Evolutionary conservation across 139 green algal species (phyloP), one percentile per base, ranked within the genome.

Genomic region (Pleodorina starrii): DNA sequence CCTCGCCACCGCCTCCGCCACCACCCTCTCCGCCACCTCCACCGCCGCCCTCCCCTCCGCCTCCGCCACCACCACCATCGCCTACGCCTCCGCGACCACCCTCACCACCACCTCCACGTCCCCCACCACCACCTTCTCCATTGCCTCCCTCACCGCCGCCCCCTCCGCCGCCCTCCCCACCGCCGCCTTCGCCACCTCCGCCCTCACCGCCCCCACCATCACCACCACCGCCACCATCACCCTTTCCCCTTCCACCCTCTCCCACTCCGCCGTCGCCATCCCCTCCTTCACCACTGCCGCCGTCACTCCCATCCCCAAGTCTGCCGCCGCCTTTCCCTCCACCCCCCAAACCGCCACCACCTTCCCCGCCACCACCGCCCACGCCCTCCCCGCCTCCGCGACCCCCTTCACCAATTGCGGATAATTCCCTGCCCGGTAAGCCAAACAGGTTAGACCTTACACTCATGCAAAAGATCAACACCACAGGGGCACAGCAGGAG

Each of bases 391-490:
- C 23, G 5, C 57, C 57, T 11, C 57, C 57, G 17, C 57, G 19
- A 27, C 23, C 57, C 12, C 57, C 57, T 2, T 48, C 32, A 2
- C 68, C 68, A 1, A 25, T 46, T 27, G 32, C 68, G 2, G 68
- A 76, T 46, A 48, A 76, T 25, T 76, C 35, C 38, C 68, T 76
- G 5, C 68, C 68, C 46, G 68, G 68, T 76, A 76, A 2, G 68
- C 16, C 68, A 46, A n/a, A n/a, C n/a, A n/a, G n/a, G n/a, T n/a
- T n/a, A n/a, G n/a, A n/a, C n/a, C n/a, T n/a, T n/a, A n/a, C n/a
- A n/a, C n/a, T n/a, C n/a, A n/a, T n/a, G n/a, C n/a, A n/a, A n/a
- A n/a, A n/a, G n/a, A n/a, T n/a, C n/a, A n/a, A n/a, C n/a, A n/a
- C n/a, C n/a, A n/a, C n/a, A n/a, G n/a, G n/a, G n/a, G n/a, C n/a